Evolutionary conservation across 371 early-diverging fungal genomes (phyloP), one percentile per base, ranked within the genome.

Genomic region (Mucor sp.): DNA sequence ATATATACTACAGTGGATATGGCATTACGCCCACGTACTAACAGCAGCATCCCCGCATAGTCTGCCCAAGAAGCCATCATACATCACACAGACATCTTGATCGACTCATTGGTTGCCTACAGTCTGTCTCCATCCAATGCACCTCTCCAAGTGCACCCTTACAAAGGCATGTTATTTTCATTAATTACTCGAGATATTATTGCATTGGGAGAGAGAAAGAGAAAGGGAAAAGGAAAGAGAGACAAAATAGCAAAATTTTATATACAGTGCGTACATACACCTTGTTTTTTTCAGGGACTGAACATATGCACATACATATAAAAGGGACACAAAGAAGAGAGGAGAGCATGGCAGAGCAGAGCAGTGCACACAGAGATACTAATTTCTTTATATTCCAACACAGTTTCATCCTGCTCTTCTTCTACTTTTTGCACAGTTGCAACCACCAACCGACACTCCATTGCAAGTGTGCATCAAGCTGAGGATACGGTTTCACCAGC

Each of bases 51-150:
- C 37, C 14, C 37, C 37, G 6, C 27, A 39, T 28, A 63, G 63
- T 41, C 56, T 60, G 69, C 56, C 32, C 64, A 64, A 27, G 69
- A 69, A 43, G 65, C 65, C 3, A 65, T 69, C 14, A 58, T 69
- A 53, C 37, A 69, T 60, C 69, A 69, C 56, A 43, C 50, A 19
- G 53, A 69, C 47, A 62, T 23, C 25, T 47, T 67, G 17, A 28
- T 66, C 11, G 66, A 66, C 25, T 66, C 66, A 28, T 53, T 66
- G 39, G 53, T 66, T 37, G 60, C 66, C 6, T 66, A 48, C 48
- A 59, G 55, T 11, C 35, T 68, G 39, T 47, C 65, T 41, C 58
- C 68, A 55, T 57, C 58, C 28, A 68, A 59, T 37, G 25, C 30
- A 25, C 66, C 48, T 14, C 57, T 39, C 43, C 61, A 56, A 17